phyloP scores from a whole-genome alignment of 2,329 filamentous ascomycete genomes.

The Graphium sp. region DNA sequence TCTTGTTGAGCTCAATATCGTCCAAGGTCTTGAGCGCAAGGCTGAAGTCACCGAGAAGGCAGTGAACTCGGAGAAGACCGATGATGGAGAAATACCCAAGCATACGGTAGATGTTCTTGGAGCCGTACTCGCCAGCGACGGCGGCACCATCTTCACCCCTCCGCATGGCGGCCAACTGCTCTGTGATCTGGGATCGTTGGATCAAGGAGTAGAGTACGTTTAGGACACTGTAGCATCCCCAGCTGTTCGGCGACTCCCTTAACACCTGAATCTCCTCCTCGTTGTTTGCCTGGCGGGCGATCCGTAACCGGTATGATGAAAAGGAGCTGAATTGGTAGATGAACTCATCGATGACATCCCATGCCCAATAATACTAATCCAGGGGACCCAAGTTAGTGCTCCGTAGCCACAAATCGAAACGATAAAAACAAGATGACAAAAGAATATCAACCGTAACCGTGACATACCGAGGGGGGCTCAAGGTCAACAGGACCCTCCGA shows the following conservation, averaged over 20 bases:
- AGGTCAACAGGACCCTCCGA: slow-evolving; percentile 97
- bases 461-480: slow-evolving; percentile 82
- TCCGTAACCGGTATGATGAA: slow-evolving; percentile 86
- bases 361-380: slow-evolving; percentile 96
- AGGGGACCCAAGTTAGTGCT: too few species aligned
- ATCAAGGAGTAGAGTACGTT: slow-evolving; percentile 99
- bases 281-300: slow-evolving; percentile 62
- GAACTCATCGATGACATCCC: slow-evolving; percentile 99
- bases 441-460: too few species aligned
- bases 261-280: slow-evolving; percentile 86
- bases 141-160: slow-evolving; percentile 75
- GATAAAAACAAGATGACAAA: too few species aligned
- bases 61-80: slow-evolving; percentile 88
- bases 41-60: slow-evolving; percentile 91
- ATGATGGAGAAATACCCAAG: slow-evolving; percentile 99
- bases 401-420: not conserved
- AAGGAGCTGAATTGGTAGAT: slow-evolving; percentile 99
- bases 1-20: slow-evolving; percentile 99
- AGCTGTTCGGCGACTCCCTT: slow-evolving; percentile 94
- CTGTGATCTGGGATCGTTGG: slow-evolving; percentile 92
- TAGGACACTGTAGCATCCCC: slow-evolving; percentile 98
- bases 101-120: slow-evolving; percentile 91
- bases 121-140: slow-evolving; percentile 90
- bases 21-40: slow-evolving; percentile 96
- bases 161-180: slow-evolving; percentile 91